phyloP scores from a whole-genome alignment of 371 early-diverging fungal species.

The Lichtheimia ornata region DNA sequence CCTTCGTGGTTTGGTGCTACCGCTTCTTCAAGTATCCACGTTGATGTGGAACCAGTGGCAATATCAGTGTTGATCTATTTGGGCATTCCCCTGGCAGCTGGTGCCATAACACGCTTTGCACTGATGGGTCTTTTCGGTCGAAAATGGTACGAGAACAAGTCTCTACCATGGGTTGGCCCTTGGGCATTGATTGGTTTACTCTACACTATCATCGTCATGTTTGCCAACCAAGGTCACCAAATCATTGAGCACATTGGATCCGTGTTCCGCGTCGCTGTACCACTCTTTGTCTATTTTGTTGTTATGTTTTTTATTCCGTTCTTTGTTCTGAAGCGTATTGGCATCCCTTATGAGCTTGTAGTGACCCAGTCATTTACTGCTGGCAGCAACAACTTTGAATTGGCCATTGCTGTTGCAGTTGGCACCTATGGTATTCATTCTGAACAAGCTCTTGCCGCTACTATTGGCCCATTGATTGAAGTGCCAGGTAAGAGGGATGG shows the following conservation, averaged over 20 bases:
- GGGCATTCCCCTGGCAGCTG: conserved; percentile 70
- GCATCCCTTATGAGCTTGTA: conserved; percentile 49
- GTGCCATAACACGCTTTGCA: conserved; percentile 55
- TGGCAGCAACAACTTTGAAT: conserved; percentile 75
- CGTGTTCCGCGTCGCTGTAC: conserved; percentile 70
- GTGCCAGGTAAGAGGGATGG: conserved; percentile 64
- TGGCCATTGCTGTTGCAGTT: conserved; percentile 77
- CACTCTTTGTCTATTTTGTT: conserved; percentile 67
- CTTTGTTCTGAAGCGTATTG: conserved; percentile 26
- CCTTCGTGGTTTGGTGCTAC: conserved; percentile 47
- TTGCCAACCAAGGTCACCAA: conserved; percentile 71
- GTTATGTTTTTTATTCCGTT: conserved; percentile 60
- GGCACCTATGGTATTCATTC: conserved; percentile 70
- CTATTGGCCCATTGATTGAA: conserved; percentile 78
- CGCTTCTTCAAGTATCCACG: conserved; percentile 30
- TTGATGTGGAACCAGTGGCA: conserved; percentile 61
- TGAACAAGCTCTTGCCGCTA: conserved; percentile 67
- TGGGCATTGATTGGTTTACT: conserved; percentile 63
- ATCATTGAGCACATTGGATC: conserved; percentile 66
- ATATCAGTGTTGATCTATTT: conserved; percentile 68
- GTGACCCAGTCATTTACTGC: conserved; percentile 74
- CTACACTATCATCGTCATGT: conserved; percentile 76
- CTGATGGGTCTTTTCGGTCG: conserved; percentile 33
- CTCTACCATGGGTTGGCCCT: conserved; percentile 57
- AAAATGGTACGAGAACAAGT: conserved; percentile 59